A percentile compares a stretch with the other conserved stretches of the same genome.
Conservation (phyloP, 192 early-diverging fungal genomes). For the Anaeromyces robustus region DNA sequence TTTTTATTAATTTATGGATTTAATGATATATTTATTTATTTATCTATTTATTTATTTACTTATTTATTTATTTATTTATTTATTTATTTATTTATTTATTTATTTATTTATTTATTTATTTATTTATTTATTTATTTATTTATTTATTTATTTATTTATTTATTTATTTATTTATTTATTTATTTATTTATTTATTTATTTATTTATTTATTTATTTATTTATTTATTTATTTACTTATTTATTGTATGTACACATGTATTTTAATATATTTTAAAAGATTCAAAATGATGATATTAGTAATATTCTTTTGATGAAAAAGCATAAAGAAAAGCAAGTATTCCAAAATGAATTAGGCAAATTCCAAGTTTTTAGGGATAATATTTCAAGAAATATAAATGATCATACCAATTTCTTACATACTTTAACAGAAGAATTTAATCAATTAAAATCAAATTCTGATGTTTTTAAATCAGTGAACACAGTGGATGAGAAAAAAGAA, state of each 20-base stretch:
- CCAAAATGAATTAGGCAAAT: slow-evolving; percentile 81
- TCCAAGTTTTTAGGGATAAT: slow-evolving; percentile 57
- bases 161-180: not conserved
- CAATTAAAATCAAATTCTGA: slow-evolving; percentile 18
- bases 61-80: no score
- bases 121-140: not conserved
- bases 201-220: not conserved
- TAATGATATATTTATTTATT: no score
- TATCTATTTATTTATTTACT: no score
- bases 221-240: not conserved
- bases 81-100: not conserved
- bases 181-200: not conserved
- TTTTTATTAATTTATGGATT: not conserved
- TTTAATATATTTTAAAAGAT: slow-evolving; percentile 36
- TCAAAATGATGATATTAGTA: slow-evolving; percentile 73
- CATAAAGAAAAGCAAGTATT: slow-evolving; percentile 77
- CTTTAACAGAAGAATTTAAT: slow-evolving; percentile 59
- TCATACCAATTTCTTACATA: slow-evolving; percentile 58
- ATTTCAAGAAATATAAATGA: slow-evolving; percentile 53
- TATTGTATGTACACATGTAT: no score
- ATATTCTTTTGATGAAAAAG: slow-evolving; percentile 60
- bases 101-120: not conserved
- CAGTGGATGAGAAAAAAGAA: slow-evolving; percentile 48
- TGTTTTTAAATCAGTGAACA: slow-evolving; percentile 41
- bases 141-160: not conserved